Base-by-base conservation (phyloP, 495 filamentous ascomycete species). In the Cudoniella acicularis region DNA sequence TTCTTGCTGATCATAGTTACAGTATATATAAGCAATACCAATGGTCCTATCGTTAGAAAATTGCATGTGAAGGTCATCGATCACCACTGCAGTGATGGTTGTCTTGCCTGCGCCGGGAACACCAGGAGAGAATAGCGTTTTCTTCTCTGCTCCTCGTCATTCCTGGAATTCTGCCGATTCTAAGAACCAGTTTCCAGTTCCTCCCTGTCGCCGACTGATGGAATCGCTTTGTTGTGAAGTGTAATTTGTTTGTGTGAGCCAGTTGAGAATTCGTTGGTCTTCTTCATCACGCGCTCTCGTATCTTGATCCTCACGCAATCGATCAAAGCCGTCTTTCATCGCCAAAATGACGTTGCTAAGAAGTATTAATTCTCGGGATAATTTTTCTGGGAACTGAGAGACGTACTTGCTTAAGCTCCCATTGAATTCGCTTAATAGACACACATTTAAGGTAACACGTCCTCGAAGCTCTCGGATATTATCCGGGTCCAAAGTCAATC, bases 1-100 rank as follows among this genome's bases (percentile, higher is more conserved):
- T 1, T 65, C 50, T 36, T 72, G 61, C 9, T 56, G 55, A 25
- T 67, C 61, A 59, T 69, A 81, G 51, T 70, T 73, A 61, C 69
- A 79, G 57, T 72, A 81, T 41, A 79, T 8, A 50, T 71, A 77
- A 4, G 73, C 73, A 48, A 81, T 57, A 3, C 68, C 68, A 58
- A 72, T 51, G 17, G 54, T 57, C 0, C 17, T 46, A 1, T 72
- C 64, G 20, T 72, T 50, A 0, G 47, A 1, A 42, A 67, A 67
- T 18, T 50, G 17, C 11, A 20, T 49, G n/a, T 48, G 27, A 2
- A 79, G 65, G 16, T 75, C 25, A 17, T 78, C 66, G 1, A 78
- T 55, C 4, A 77, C 65, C 24, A 56, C 49, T 17, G 61, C 27
- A 13, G 64, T 53, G 1, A 75, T 36, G 3, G 65, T 69, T 16